Base-by-base conservation (phyloP, 2,329 filamentous ascomycete genomes). In the Grosmannia huntii region DNA sequence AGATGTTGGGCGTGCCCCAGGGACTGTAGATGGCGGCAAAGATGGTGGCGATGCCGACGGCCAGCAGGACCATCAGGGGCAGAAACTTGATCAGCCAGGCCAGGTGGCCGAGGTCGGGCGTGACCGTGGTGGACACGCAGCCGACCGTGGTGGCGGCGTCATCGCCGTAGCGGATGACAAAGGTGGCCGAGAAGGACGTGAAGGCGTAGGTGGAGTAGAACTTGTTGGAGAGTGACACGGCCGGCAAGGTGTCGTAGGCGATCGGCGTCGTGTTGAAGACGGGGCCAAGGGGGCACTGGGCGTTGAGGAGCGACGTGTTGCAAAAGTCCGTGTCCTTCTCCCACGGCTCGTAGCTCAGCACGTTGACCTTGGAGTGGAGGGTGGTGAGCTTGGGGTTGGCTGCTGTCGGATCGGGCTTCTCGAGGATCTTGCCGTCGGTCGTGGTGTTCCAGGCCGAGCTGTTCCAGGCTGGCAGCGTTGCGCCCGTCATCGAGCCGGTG, bases 1-100 rank as follows among this genome's bases (percentile, higher is more conserved):
- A 97, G 23, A 92, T 79, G 68, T 99, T 88, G 9, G 83, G 83
- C 1, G 90, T 89, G 23, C 94, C 94, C 92, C 94, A 99, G 0
- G 94, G 94, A 67, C 91, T 96, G 68, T 84, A 92, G 44, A 95
- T 89, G 55, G 84, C 88, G 3, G 94, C 90, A 63, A 90, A 84
- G 41, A 91, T 76, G 7, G 92, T 96, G 16, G 91, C 90, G 59
- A 90, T 71, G 2, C 84, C 94, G 52, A 95, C 89, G 48, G 92
- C 76, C 3, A 92, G 73, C 36, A 99, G 77, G 27, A 96, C 82
- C 3, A 86, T 76, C 27, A 92, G 78, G 1, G 94, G 92, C 5
- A 96, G 71, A 68, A 88, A 94, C 57, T 79, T 82, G 53, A 96
- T 70, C 50, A 89, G 76, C 70, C 80, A 82, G n/a, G 80, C 78